These are phyloP conservation scores for Carex pumila DNA, from an alignment of 176 grass and related monocot genomes.

Conservation along the genomic window DNA sequence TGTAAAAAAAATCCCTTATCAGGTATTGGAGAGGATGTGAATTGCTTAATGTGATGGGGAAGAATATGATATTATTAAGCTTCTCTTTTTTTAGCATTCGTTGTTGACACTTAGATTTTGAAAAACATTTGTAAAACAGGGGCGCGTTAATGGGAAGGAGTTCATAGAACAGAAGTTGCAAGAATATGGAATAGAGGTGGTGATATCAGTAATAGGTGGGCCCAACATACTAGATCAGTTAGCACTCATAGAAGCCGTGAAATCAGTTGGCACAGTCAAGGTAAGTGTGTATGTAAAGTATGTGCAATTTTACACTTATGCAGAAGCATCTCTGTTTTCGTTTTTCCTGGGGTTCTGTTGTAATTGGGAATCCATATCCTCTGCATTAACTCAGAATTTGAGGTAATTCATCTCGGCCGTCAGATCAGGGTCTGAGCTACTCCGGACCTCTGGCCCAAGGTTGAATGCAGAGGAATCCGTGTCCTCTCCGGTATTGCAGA, in stretches of 20 bases:
- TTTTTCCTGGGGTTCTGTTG: background rate
- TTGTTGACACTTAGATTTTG: too few species aligned
- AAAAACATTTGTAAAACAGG: background rate
- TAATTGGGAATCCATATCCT: background rate
- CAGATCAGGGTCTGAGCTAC: too few species aligned
- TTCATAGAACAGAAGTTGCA: conserved; percentile 36
- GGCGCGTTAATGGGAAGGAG: conserved; percentile 14
- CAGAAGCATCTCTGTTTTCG: background rate
- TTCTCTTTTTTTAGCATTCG: background rate
- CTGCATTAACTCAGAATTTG: too few species aligned
- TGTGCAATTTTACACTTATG: background rate
- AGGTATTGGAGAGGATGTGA: too few species aligned
- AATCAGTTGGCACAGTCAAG: conserved; percentile 42
- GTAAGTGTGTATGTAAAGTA: background rate
- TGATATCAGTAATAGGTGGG: conserved; percentile 66
- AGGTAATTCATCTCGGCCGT: too few species aligned
- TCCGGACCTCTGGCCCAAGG: too few species aligned
- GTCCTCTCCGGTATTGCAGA: too few species aligned
- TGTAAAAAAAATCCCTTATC: too few species aligned
- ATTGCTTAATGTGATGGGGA: too few species aligned
- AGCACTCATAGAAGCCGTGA: conserved; percentile 42
- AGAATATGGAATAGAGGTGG: conserved; percentile 42
- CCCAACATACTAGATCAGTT: conserved; percentile 55
- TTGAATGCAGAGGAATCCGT: too few species aligned
- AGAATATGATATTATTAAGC: background rate